Evolutionary conservation across 495 filamentous ascomycete genomes (phyloP), one percentile per base, ranked within the genome.

Genomic region (Penicillium chermesinum): DNA sequence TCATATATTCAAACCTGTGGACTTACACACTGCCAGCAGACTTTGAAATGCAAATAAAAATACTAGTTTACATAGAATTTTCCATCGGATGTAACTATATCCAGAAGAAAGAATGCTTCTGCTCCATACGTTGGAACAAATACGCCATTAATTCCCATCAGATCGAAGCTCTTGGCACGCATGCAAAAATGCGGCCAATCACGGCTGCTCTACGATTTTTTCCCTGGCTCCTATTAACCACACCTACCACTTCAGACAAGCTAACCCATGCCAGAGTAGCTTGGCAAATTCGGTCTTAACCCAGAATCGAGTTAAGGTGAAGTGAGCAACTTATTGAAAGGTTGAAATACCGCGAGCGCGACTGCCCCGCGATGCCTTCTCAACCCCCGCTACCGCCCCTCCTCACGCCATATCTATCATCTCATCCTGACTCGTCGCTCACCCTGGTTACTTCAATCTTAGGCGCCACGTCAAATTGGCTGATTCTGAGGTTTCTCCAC

Each of bases 381-480:
- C 71, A 76, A 63, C 71, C 68, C 46, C 59, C 67, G 49, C 76
- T 87, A 48, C 87, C 89, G 17, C 80, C 78, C 45, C 79, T 87
- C 49, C 77, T 91, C 35, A 67, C 83, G 41, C 74, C 82, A 7
- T 86, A 87, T 69, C 73, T 87, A 55, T 60, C 70, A 20, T 52
- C 56, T 34, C 57, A 62, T n/a, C 61, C 63, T 5, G 63, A 58
- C 35, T 62, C 66, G 3, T 84, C 86, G 8, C 77, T 94, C 18
- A 77, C 81, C 19, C 71, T 96, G 6, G 61, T 96, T 7, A 90
- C 87, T 2, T 82, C 82, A 17, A 79, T 88, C 9, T 73, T 89
- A 8, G 84, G 81, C 32, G 83, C 85, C 13, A 81, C 77, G 30
- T 76, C 84, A 5, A 88, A 88, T 63, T 91, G 87, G 87, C 79